Evolutionary conservation across 768 basidiomycete genomes (phyloP).

Genomic region (Leccinum obscurum): DNA sequence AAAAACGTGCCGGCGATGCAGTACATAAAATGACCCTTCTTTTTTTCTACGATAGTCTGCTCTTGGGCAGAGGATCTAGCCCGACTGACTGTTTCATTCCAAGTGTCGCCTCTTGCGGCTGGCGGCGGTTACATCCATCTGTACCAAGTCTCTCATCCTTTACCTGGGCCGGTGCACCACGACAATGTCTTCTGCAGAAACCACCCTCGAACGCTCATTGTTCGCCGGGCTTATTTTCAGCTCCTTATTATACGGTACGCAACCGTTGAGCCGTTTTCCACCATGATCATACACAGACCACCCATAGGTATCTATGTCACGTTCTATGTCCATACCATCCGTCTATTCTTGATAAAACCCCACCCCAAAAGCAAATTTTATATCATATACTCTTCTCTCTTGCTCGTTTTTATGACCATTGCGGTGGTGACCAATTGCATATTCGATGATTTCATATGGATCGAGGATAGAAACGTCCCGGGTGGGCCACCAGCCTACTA

Average conservation of each 20-base stretch:
- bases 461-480: not conserved
- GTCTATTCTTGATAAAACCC: not conserved
- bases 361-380: not conserved
- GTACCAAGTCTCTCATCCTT: no score
- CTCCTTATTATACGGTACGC: not conserved
- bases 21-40: no score
- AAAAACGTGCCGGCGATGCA: no score
- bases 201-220: not conserved
- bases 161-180: no score
- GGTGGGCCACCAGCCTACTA: not conserved
- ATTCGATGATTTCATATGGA: not conserved
- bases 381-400: not conserved
- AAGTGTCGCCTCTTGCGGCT: no score
- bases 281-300: not conserved
- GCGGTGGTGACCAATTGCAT: not conserved
- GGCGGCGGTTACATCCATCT: no score
- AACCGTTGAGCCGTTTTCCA: not conserved
- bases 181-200: not conserved
- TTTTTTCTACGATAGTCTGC: no score
- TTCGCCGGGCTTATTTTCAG: not conserved
- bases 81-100: no score
- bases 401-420: not conserved
- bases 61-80: no score
- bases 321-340: not conserved
- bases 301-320: not conserved